Conservation (phyloP, 2,329 filamentous ascomycete species). For the Lachnellula suecica region DNA sequence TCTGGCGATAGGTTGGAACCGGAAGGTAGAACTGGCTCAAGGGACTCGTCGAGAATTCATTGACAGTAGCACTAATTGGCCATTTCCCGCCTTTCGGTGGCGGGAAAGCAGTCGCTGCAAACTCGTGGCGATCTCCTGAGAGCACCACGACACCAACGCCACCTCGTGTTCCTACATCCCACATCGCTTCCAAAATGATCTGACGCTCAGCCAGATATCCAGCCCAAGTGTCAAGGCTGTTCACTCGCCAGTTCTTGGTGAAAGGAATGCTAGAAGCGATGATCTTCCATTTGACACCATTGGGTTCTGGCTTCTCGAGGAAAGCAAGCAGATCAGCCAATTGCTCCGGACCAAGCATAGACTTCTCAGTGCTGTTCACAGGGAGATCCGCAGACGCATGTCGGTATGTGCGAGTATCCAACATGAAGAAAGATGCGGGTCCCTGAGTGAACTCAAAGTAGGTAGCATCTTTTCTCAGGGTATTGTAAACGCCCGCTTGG, state of each 20-base stretch:
- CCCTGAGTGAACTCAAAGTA: constrained; percentile 91
- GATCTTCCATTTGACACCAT: constrained; percentile 89
- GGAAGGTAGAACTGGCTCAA: constrained; percentile 94
- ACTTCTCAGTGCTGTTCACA: constrained; percentile 65
- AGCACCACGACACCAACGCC: constrained; percentile 80
- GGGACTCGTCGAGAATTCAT: constrained; percentile 91
- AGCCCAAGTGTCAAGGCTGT: constrained; percentile 88
- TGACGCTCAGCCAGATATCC: constrained; percentile 82
- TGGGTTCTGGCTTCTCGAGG: constrained; percentile 69
- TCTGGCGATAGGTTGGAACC: constrained; percentile 77
- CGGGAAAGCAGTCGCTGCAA: constrained; percentile 81
- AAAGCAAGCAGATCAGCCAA: constrained; percentile 77
- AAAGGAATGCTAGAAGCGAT: constrained; percentile 89
- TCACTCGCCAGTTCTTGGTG: constrained; percentile 95
- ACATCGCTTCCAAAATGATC: constrained; percentile 84
- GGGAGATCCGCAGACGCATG: constrained; percentile 62
- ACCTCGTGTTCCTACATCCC: constrained; percentile 71
- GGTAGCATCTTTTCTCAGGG: constrained; percentile 56
- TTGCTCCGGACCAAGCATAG: constrained; percentile 83
- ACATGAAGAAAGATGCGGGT: constrained; percentile 89
- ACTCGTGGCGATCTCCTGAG: constrained; percentile 94
- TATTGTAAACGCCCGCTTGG: constrained; percentile 41
- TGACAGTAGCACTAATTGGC: constrained; percentile 64
- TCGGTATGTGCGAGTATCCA: constrained; percentile 88
- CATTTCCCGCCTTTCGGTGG: constrained; percentile 61